Evolutionary conservation across 2,329 filamentous ascomycete genomes (phyloP), one percentile per base, ranked within the genome.

Genomic region (Grosmannia huntii): DNA sequence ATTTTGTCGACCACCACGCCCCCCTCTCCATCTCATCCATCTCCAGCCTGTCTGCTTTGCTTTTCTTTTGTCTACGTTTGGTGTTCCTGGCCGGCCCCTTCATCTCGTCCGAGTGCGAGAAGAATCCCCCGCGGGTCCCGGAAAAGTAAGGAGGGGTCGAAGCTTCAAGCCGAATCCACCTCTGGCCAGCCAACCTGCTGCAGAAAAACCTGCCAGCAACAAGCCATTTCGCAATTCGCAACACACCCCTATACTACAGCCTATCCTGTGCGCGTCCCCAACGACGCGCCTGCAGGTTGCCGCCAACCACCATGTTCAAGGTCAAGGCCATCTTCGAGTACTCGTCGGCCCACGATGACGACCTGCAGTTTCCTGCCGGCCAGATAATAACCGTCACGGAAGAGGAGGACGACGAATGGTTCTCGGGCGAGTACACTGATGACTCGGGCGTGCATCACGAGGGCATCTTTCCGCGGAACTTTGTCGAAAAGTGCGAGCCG

Each of bases 271-370:
- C 41, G 25, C 53, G 25, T 31, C 16, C 38, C 5, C 46, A 25
- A 19, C 46, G 31, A 21, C 31, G 31, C 14, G 49, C 19, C 21
- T n/a, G 41, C 56, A 53, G 36, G 51, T 38, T 41, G 27, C 27
- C 52, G 46, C 28, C 33, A 44, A 31, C 65, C 67, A 65, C 62
- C 70, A 91, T 91, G 87, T 96, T 96, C 79, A 95, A 89, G 75
- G 94, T 99, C 77, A 95, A 91, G 80, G 90, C 94, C 65, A 75
- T 97, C 69, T 99, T 87, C 77, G 92, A 97, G 71, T 99, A 99
- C 76, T 78, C 81, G 69, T 97, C 94, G 65, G 82, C 83, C 62
- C 92, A 99, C 72, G 90, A 96, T 66, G 94, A 99, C 73, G 94
- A 99, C 74, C 85, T 99, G 65, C 87, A 83, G 69, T 99, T 99